Base-by-base conservation (phyloP, 139 green algal species). In the Coelastrella sp. region DNA sequence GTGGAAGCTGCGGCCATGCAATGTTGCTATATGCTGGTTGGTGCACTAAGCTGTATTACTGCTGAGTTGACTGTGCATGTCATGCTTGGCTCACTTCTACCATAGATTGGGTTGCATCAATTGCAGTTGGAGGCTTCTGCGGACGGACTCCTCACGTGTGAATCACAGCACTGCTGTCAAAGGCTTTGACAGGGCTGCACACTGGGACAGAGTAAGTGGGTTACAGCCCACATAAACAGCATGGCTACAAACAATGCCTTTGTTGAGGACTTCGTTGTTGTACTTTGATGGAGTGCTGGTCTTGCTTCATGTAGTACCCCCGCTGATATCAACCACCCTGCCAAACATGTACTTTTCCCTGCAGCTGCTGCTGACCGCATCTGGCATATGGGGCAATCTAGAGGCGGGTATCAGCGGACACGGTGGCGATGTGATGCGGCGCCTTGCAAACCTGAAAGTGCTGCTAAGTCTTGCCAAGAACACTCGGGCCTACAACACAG, bases 281-380 rank as follows among this genome's bases (percentile, higher is more conserved):
- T n/a, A n/a, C n/a, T n/a, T n/a, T n/a, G n/a, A 68, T 68, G 61
- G 10, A 68, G 7, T 17, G 61, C 61, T 7, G 61, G 7, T 68
- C 61, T 17, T 10, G 10, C 61, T 68, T 10, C 10, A n/a, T n/a
- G n/a, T 10, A 7, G 7, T 10, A 17, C 10, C 7, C 10, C 61
- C 7, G 10, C 61, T 68, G 61, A 7, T 76, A 76, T 23, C 22
- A 16, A 13, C 61, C 14, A 13, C 61, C 14, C 61, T 71, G 61
- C 61, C 14, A 3, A 19, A 71, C 61, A 19, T 71, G 1, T 71
- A 13, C 14, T 71, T 78, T 4, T 75, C n/a, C n/a, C 58, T 83
- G 54, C 73, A 90, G 85, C 22, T 90, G 85, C 85, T 90, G 85
- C 59, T 90, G 58, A 22, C 32, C 4, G 85, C 73, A 16, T 84